Evolutionary conservation across 257 asterid species (phyloP).

Genomic region (Coffea canephora): DNA sequence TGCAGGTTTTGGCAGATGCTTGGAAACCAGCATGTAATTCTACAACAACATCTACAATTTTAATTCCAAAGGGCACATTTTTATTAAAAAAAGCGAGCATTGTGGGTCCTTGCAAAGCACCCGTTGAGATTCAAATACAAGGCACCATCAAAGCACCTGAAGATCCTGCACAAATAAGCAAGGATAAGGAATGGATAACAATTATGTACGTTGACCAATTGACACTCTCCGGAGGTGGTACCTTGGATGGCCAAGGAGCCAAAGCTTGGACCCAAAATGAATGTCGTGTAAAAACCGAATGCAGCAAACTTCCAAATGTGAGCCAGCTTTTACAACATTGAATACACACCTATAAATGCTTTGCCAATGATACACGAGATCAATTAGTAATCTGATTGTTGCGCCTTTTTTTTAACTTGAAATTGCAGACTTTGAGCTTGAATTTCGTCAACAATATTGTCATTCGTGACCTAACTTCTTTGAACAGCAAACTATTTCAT

Average conservation of each 20-base stretch:
- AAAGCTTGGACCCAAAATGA: slow-evolving; percentile 44
- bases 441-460: slow-evolving; percentile 3
- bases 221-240: slow-evolving; percentile 46
- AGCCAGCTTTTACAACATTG: neutral
- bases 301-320: slow-evolving; percentile 37
- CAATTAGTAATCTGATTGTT: neutral
- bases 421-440: slow-evolving; percentile 26
- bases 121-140: slow-evolving; percentile 32
- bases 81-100: slow-evolving; percentile 22
- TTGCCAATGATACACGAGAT: neutral
- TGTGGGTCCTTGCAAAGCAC: slow-evolving; percentile 32
- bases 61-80: slow-evolving; percentile 41
- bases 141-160: slow-evolving; percentile 38
- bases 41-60: slow-evolving; percentile 15
- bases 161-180: slow-evolving; percentile 22
- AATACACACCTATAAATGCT: no score
- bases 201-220: slow-evolving; percentile 33
- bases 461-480: slow-evolving; percentile 8
- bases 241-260: slow-evolving; percentile 45
- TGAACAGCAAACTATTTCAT: slow-evolving; percentile 20
- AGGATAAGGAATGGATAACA: slow-evolving; percentile 38
- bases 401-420: neutral
- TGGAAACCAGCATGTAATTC: slow-evolving; percentile 40
- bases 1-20: slow-evolving; percentile 43
- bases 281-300: slow-evolving; percentile 27